A percentile compares a stretch with the other conserved stretches of the same genome.
phyloP scores from a whole-genome alignment of 768 basidiomycete species.

The Boletus pseudopeckii region DNA sequence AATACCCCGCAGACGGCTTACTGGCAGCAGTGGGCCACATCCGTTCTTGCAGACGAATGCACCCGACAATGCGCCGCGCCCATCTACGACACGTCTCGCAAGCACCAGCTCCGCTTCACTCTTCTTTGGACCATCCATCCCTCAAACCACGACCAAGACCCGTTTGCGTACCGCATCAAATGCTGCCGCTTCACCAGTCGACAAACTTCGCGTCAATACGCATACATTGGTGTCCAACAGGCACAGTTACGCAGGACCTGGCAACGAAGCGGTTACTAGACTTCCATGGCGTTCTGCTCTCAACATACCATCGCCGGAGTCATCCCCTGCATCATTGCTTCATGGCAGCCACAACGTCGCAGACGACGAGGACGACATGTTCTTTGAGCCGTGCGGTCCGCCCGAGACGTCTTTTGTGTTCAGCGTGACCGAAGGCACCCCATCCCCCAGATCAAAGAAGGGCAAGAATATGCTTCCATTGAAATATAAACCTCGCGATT shows the following conservation, averaged over 20 bases:
- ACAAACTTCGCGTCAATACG: constrained; percentile 2
- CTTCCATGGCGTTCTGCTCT: constrained; percentile 38
- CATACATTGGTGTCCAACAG: constrained; percentile 43
- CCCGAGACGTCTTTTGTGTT: constrained; percentile 54
- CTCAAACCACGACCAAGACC: constrained; percentile 23
- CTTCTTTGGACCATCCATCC: constrained; percentile 57
- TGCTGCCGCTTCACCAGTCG: constrained; percentile 1
- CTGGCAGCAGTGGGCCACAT: constrained; percentile 34
- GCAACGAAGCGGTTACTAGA: constrained; percentile 29
- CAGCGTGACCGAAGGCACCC: constrained; percentile 53
- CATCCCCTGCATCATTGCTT: constrained; percentile 41
- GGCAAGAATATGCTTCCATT: constrained; percentile 43
- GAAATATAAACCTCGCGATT: constrained; percentile 73
- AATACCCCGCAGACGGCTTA: constrained; percentile 50
- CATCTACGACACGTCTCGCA: constrained; percentile 48
- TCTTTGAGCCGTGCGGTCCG: constrained; percentile 45
- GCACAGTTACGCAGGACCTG: constrained; percentile 64
- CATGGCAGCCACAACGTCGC: constrained; percentile 27
- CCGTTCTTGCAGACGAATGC: constrained; percentile 31
- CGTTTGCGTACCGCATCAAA: constrained; percentile 26
- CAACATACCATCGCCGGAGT: constrained; percentile 45
- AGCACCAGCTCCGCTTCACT: constrained; percentile 55
- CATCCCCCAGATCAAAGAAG: constrained; percentile 47
- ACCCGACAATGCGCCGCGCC: constrained; percentile 29
- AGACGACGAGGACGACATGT: constrained; percentile 53